These are phyloP conservation scores for Fusarium ambrosium DNA, from an alignment of 2,329 filamentous ascomycete genomes.

Conservation along the genomic window DNA sequence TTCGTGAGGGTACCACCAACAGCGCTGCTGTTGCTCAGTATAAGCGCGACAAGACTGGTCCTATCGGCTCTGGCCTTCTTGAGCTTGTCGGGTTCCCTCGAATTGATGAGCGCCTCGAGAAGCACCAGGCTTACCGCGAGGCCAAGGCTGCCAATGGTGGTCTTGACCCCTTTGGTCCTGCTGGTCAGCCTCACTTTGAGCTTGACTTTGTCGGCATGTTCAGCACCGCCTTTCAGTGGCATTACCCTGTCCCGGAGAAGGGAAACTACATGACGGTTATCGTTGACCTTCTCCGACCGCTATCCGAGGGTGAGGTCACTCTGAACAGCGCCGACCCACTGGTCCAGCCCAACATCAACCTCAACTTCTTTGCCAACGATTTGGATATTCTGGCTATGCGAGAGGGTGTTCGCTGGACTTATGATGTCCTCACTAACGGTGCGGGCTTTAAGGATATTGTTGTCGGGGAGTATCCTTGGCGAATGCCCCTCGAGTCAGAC, in stretches of 20 bases:
- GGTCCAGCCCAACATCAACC: constrained; percentile 69
- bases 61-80: constrained; percentile 57
- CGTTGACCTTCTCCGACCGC: constrained; percentile 59
- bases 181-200: constrained; percentile 72
- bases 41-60: constrained; percentile 51
- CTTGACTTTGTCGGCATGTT: constrained; percentile 74
- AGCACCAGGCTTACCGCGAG: constrained; percentile 60
- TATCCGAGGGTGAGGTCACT: constrained; percentile 66
- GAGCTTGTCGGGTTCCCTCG: constrained; percentile 69
- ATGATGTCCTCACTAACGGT: constrained; percentile 70
- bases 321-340: constrained; percentile 69
- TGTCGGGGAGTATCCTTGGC: constrained; percentile 69
- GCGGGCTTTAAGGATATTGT: constrained; percentile 69
- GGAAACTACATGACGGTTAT: constrained; percentile 71
- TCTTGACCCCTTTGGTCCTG: constrained; percentile 67
- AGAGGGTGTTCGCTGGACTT: constrained; percentile 68
- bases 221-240: constrained; percentile 62
- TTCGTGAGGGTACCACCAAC: constrained; percentile 53
- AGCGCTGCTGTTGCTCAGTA: constrained; percentile 48
- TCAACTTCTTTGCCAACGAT: constrained; percentile 70
- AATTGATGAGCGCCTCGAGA: constrained; percentile 67
- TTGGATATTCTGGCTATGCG: constrained; percentile 70
- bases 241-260: constrained; percentile 55
- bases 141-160: constrained; percentile 59
- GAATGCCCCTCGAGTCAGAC: constrained; percentile 69